phyloP scores from a whole-genome alignment of 805 yeast species.

The Metahyphopichia silvanorum region DNA sequence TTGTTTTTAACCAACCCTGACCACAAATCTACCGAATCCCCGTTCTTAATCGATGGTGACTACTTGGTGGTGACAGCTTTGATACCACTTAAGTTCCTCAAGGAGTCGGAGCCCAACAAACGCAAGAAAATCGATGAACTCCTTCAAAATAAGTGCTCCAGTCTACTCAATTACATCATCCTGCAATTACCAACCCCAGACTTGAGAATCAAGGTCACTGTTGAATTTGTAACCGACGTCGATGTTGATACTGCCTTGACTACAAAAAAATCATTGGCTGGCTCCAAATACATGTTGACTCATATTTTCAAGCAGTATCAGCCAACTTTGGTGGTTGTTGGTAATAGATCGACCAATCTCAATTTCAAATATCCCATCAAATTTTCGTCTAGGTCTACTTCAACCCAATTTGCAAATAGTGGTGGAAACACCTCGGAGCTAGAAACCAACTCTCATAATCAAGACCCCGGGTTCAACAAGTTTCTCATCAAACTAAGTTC shows the following conservation, averaged over 20 bases:
- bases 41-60: conserved; percentile 36
- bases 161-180: conserved; percentile 21
- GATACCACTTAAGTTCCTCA: conserved; percentile 20
- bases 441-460: conserved; percentile 4
- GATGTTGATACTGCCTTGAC: conserved; percentile 5
- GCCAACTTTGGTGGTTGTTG: conserved; percentile 35
- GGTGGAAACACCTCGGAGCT: background rate
- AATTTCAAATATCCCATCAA: conserved; percentile 41
- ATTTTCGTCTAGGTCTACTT: conserved; percentile 10
- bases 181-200: conserved; percentile 8
- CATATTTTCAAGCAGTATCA: conserved; percentile 39
- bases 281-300: conserved; percentile 33
- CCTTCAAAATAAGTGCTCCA: conserved; percentile 21
- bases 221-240: conserved; percentile 29
- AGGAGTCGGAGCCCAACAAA: conserved; percentile 6
- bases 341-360: conserved; percentile 37
- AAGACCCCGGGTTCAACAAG: conserved; percentile 14
- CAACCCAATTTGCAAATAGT: conserved; percentile 1
- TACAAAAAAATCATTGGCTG: conserved; percentile 9
- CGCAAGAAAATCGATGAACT: conserved; percentile 13
- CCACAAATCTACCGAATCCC: conserved; percentile 1
- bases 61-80: conserved; percentile 33
- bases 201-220: conserved; percentile 33
- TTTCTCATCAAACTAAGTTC: conserved; percentile 35
- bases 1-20: conserved; percentile 17